These are phyloP conservation scores for Bjerkandera adusta DNA, from an alignment of 1,284 basidiomycete genomes.

Conservation along the genomic window DNA sequence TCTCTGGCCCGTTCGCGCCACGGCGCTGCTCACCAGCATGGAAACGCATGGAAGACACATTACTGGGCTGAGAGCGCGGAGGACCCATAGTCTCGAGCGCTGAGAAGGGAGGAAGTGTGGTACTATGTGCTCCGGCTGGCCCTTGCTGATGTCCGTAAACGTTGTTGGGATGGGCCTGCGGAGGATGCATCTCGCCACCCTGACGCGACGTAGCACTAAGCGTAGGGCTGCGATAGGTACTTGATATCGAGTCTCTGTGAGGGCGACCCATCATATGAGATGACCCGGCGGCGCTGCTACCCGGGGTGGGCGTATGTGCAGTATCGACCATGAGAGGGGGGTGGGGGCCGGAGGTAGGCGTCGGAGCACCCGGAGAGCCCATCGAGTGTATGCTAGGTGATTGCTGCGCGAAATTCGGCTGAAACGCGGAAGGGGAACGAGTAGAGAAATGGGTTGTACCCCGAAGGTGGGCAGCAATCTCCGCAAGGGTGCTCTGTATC, in stretches of 20 bases:
- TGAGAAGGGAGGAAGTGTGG: slow-evolving; percentile 69
- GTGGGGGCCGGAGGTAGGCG: slow-evolving; percentile 43
- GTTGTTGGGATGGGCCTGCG: slow-evolving; percentile 18
- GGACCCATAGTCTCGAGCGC: slow-evolving; percentile 60
- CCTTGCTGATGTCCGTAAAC: slow-evolving; percentile 25
- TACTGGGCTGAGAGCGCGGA: slow-evolving; percentile 43
- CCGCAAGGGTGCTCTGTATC: slow-evolving; percentile 76
- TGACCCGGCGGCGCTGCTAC: slow-evolving; percentile 18
- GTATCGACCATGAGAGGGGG: slow-evolving; percentile 38
- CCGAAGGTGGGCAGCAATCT: slow-evolving; percentile 72
- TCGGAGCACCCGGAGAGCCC: slow-evolving; percentile 62
- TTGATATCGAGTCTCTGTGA: slow-evolving; percentile 18
- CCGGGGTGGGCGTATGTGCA: slow-evolving; percentile 24
- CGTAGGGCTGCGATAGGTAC: slow-evolving; percentile 24
- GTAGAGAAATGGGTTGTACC: slow-evolving; percentile 41
- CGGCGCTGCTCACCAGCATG: slow-evolving; percentile 40
- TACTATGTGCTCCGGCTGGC: slow-evolving; percentile 33
- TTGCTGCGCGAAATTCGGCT: slow-evolving; percentile 52
- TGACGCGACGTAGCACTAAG: slow-evolving; percentile 23
- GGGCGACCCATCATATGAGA: slow-evolving; percentile 24
- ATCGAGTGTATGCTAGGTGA: slow-evolving; percentile 59
- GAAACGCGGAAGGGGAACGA: slow-evolving; percentile 63
- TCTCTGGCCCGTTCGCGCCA: slow-evolving; percentile 25
- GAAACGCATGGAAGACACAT: slow-evolving; percentile 60
- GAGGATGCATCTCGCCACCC: slow-evolving; percentile 28